Evolutionary conservation across 306 rosid genomes (phyloP).

Genomic region (cucumber (Cucumis sativus)): Cucumber_9930_V3 NC_026661.2:2522001-2522500

Average conservation of each 20-base stretch:
- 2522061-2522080: background rate
- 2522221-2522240: conserved; percentile 41
- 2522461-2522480: conserved; percentile 44
- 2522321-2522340: background rate
- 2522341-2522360: background rate
- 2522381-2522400: conserved; percentile 35
- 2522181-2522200: conserved; percentile 82
- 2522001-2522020: background rate
- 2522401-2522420: conserved; percentile 45
- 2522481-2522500: background rate
- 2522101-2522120: conserved; percentile 1
- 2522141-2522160: conserved; percentile 80
- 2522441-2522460: conserved; percentile 60
- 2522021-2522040: background rate
- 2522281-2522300: conserved; percentile 27
- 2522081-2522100: background rate
- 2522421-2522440: conserved; percentile 67
- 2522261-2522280: conserved; percentile 63
- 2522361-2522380: conserved; percentile 63
- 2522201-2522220: conserved; percentile 89
- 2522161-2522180: conserved; percentile 76
- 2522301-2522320: background rate
- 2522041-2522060: background rate
- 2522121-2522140: conserved; percentile 30
- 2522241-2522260: conserved; percentile 24